Evolutionary conservation across 352 stramenopile species (phyloP), one percentile per base, ranked within the genome.

Genomic region (Globisporangium yorkense): DNA sequence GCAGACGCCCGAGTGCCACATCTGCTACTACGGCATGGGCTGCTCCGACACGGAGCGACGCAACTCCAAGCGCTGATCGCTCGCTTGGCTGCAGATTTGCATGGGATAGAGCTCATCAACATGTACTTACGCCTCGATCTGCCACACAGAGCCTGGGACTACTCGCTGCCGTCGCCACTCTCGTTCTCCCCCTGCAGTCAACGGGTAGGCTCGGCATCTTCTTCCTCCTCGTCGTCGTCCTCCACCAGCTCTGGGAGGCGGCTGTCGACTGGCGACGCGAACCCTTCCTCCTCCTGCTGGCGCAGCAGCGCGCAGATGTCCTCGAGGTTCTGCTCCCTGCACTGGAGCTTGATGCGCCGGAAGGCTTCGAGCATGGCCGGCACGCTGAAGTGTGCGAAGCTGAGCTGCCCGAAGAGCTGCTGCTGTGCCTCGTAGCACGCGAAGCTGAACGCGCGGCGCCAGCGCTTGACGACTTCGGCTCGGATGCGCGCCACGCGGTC

Each of bases 21-120:
- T 88, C 12, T 95, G 86, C 66, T 80, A 90, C 54, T 92, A 89
- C 52, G 80, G 77, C 10, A 91, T 92, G 67, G 67, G 53, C 20
- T 43, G 64, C 20, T 71, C 61, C 0, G 71, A 72, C 18, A 56
- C 70, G 1, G 71, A 77, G 44, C 57, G 79, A 45, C 78, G 70
- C 20, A 88, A 87, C 63, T 68, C 72, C 35, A 75, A 63, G 18
- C 66, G 71, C 27, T 81, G 48, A 59, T 21, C 7, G 18, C 10
- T 7, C 8, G 3, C 20, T 29, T 4, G n/a, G 27, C 3, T 41
- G 6, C 21, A 7, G 2, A 7, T 9, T 4, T 8, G n/a, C 21
- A 51, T 27, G 33, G 27, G 35, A 43, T 24, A 50, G 49, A 44
- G 29, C 12, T 51, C 13, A 35, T 37, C 35, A 4, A 6, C 10